Base-by-base conservation (phyloP, 225 moss, liverwort and hornwort species). In the Asterella californica region DNA sequence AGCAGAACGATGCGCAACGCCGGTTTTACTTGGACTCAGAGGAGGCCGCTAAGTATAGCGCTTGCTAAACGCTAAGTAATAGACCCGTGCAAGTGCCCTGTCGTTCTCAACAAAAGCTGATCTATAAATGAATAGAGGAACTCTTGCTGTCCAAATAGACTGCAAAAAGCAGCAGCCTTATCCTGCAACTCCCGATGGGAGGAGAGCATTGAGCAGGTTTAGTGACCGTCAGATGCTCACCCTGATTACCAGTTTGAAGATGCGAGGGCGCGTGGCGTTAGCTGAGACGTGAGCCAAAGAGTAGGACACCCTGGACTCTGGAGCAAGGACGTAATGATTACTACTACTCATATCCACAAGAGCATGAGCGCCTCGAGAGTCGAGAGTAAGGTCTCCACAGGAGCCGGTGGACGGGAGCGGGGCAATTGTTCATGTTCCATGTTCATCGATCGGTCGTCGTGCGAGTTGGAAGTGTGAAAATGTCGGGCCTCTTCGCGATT, bases 401-500 rank as follows among this genome's bases (percentile, higher is more conserved):
- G 25, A 29, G 25, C 21, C n/a, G 7, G 10, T 33, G 29, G 15
- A 5, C 34, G 34, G 34, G 34, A 14, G 67, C 67, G 34, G 17
- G 67, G 2, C 2, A 17, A 17, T 36, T 33, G 14, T 61, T 27
- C 0, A 0, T 25, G 34, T 32, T 38, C 68, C 24, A 4, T 38
- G 42, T 11, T 10, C 9, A 11, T n/a, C 11, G 61, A 25, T 61
- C 61, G n/a, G 25, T 27, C 7, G 25, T 4, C 6, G 10, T 48
- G n/a, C 46, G 47, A 48, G 47, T 50, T 11, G 22, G 73, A 21
- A 74, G 27, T 6, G 30, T 48, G 53, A 57, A 33, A 37, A 72
- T 79, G 79, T 79, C 78, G 27, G 78, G 78, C 45, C 78, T 78
- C 10, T 78, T 78, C 47, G 60, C 78, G 1, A 78, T 78, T 32